Conservation (phyloP, 805 yeast species). For the Yarrowia alimentaria region DNA sequence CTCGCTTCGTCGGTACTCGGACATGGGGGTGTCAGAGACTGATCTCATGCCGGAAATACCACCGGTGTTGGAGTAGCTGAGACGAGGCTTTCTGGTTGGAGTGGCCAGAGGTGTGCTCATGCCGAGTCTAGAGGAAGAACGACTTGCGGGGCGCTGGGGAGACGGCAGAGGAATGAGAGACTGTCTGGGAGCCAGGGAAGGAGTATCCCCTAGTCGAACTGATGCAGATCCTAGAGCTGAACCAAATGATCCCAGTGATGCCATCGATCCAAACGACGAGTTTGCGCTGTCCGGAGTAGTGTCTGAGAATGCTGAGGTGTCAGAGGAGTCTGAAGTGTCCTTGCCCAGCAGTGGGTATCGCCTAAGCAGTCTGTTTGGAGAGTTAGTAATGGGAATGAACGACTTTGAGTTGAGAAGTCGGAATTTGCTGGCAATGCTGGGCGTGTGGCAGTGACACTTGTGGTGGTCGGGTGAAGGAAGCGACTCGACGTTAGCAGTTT, state of each 20-base stretch:
- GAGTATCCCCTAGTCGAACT: conserved; percentile 18
- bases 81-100: conserved; percentile 17
- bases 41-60: conserved; percentile 14
- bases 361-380: conserved; percentile 19
- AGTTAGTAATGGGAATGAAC: conserved; percentile 22
- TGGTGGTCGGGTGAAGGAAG: too few relatives aligned
- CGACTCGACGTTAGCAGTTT: too few relatives aligned
- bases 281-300: too few relatives aligned
- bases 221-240: too few relatives aligned
- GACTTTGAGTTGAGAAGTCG: conserved; percentile 12
- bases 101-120: conserved; percentile 16
- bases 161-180: conserved; percentile 18
- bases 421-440: conserved; percentile 7
- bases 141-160: conserved; percentile 2
- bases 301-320: conserved; percentile 5
- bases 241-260: too few relatives aligned
- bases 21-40: conserved; percentile 14
- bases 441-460: conserved; percentile 3
- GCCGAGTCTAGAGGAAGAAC: conserved; percentile 7
- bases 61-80: conserved; percentile 2
- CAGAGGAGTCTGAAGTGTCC: not conserved
- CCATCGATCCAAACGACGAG: conserved; percentile 9
- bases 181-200: conserved; percentile 5
- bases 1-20: conserved; percentile 5
- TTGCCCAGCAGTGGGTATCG: conserved; percentile 23